phyloP scores from a whole-genome alignment of 1,284 basidiomycete species.

The Ganoderma multipileum region DNA sequence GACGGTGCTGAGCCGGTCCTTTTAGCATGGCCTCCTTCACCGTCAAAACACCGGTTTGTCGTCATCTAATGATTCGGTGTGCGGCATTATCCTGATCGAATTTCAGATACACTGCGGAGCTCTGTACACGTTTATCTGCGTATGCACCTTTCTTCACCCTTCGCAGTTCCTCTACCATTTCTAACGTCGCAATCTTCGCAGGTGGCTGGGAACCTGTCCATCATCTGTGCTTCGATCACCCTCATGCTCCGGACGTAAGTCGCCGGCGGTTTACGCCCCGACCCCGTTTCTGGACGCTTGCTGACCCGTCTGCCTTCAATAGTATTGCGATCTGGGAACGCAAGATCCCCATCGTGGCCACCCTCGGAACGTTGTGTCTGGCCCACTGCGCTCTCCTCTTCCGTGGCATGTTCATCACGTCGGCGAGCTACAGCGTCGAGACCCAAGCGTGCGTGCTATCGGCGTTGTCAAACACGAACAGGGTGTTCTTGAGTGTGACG shows the following conservation, averaged over 20 bases:
- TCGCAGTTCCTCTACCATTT: not conserved
- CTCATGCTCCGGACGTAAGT: constrained; percentile 74
- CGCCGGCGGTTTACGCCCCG: not conserved
- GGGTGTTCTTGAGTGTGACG: constrained; percentile 63
- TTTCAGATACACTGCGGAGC: constrained; percentile 71
- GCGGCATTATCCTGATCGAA: not conserved
- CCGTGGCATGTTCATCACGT: constrained; percentile 71
- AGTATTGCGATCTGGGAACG: constrained; percentile 78
- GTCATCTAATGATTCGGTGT: not conserved
- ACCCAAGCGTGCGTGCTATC: constrained; percentile 54
- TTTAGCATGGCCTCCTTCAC: constrained; percentile 64
- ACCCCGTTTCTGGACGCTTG: constrained; percentile 8
- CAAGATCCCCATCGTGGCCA: constrained; percentile 52
- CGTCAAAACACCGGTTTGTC: constrained; percentile 50
- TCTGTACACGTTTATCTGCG: constrained; percentile 73
- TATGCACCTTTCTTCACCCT: constrained; percentile 38
- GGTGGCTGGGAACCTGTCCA: constrained; percentile 71
- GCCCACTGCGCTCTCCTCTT: constrained; percentile 72
- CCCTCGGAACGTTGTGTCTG: constrained; percentile 60
- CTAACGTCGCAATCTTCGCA: constrained; percentile 32
- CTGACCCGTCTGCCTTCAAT: not conserved
- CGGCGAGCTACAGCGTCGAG: constrained; percentile 55
- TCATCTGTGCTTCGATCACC: constrained; percentile 68
- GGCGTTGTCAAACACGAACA: constrained; percentile 47
- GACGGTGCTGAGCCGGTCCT: constrained; percentile 4